Evolutionary conservation across 2,329 filamentous ascomycete species (phyloP).

Genomic region (Sphaerulina vaccinii): DNA sequence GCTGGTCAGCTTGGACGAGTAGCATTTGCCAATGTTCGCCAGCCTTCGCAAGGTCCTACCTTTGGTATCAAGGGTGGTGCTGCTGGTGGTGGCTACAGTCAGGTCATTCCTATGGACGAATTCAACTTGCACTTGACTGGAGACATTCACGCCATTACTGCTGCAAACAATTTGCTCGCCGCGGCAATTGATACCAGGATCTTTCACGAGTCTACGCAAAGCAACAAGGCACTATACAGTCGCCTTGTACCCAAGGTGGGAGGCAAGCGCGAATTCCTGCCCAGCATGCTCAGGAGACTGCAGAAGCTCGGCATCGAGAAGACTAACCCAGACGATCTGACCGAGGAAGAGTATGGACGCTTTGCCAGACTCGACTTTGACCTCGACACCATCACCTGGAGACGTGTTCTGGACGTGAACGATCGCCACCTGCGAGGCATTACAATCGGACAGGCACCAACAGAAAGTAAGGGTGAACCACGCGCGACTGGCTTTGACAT

Average conservation of each 20-base stretch:
- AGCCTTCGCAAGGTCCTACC: slow-evolving; percentile 94
- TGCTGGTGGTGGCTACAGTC: slow-evolving; percentile 94
- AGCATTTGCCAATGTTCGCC: slow-evolving; percentile 93
- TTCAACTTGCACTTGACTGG: slow-evolving; percentile 98
- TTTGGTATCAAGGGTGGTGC: slow-evolving; percentile 99
- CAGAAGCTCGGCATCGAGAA: slow-evolving; percentile 96
- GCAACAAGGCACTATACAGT: slow-evolving; percentile 81
- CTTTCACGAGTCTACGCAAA: slow-evolving; percentile 96
- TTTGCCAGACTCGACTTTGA: slow-evolving; percentile 97
- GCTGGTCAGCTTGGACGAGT: slow-evolving; percentile 84
- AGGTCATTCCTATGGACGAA: slow-evolving; percentile 99
- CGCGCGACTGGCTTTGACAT: slow-evolving; percentile 96
- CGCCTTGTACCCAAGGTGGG: slow-evolving; percentile 88
- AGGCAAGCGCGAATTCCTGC: slow-evolving; percentile 80
- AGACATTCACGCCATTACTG: slow-evolving; percentile 95
- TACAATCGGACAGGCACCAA: slow-evolving; percentile 82
- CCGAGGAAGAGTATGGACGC: slow-evolving; percentile 78
- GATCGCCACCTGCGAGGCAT: slow-evolving; percentile 89
- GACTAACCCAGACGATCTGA: slow-evolving; percentile 87
- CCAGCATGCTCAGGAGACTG: slow-evolving; percentile 87
- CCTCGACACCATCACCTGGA: slow-evolving; percentile 95
- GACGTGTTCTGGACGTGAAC: slow-evolving; percentile 93
- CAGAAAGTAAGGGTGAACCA: slow-evolving; percentile 78
- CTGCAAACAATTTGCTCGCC: slow-evolving; percentile 93
- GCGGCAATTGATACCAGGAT: slow-evolving; percentile 97